Evolutionary conservation across 2,329 filamentous ascomycete species (phyloP).

Genomic region (Sordariomycetes sp.): DNA sequence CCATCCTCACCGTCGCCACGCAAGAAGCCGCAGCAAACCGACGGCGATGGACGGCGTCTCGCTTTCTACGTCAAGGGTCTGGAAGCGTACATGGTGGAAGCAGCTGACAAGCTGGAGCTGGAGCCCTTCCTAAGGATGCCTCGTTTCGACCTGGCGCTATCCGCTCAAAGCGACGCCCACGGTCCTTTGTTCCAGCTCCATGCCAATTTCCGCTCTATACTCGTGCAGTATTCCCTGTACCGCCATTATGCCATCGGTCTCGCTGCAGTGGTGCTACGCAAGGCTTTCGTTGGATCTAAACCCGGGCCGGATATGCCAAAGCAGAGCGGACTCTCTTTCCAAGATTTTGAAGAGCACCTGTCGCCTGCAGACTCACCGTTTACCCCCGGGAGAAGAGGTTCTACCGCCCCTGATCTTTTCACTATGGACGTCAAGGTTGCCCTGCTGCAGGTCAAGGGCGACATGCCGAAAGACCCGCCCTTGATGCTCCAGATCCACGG

Average conservation of each 20-base stretch:
- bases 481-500: constrained; percentile 84
- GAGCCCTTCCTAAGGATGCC: constrained; percentile 83
- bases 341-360: constrained; percentile 10
- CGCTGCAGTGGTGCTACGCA: constrained; percentile 63
- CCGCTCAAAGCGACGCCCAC: constrained; percentile 74
- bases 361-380: constrained; percentile 20
- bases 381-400: constrained; percentile 3
- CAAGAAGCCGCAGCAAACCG: constrained; percentile 44
- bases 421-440: constrained; percentile 74
- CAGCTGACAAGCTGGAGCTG: constrained; percentile 69
- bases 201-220: constrained; percentile 66
- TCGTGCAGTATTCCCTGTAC: constrained; percentile 84
- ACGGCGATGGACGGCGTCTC: constrained; percentile 69
- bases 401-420: constrained; percentile 49
- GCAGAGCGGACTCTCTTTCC: neutral
- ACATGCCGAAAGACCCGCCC: constrained; percentile 79
- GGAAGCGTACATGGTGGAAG: constrained; percentile 86
- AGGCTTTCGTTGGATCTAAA: constrained; percentile 51
- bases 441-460: constrained; percentile 78
- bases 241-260: constrained; percentile 85
- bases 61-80: constrained; percentile 73
- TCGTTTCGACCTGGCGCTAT: constrained; percentile 76
- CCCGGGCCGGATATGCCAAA: constrained; percentile 12
- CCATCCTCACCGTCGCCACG: constrained; percentile 21
- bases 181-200: constrained; percentile 84